Conservation (phyloP, 768 basidiomycete species). For the Grammothele lineata region DNA sequence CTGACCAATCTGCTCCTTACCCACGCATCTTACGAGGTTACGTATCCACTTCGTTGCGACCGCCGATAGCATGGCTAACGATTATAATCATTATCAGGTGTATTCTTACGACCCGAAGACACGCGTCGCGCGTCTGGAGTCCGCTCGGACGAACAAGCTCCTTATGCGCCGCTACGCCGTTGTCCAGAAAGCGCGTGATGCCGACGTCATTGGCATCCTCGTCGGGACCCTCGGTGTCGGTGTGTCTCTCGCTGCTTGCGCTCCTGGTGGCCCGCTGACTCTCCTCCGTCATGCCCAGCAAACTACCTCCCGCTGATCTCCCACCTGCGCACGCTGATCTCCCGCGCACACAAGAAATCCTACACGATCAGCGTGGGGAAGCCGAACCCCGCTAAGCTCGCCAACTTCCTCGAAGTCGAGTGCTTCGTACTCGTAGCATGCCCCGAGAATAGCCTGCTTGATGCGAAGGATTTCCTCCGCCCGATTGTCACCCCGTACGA, state of each 20-base stretch:
- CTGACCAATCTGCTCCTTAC: conserved; percentile 87
- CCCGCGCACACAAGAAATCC: conserved; percentile 72
- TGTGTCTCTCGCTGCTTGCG: conserved; percentile 28
- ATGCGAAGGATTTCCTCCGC: conserved; percentile 79
- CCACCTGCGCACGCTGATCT: conserved; percentile 70
- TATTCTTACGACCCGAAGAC: conserved; percentile 70
- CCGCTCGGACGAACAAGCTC: conserved; percentile 67
- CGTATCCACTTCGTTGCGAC: neutral
- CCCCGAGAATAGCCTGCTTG: conserved; percentile 83
- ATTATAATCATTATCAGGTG: conserved; percentile 41
- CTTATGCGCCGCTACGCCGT: conserved; percentile 87
- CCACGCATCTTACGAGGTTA: conserved; percentile 59
- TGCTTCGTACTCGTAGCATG: conserved; percentile 95
- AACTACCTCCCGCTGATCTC: conserved; percentile 84
- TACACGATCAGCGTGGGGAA: conserved; percentile 97
- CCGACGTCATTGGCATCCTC: conserved; percentile 93
- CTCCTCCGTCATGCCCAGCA: conserved; percentile 36
- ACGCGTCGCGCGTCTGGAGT: conserved; percentile 48
- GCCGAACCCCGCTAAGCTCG: conserved; percentile 90
- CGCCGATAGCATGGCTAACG: conserved; percentile 14
- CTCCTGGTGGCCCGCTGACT: neutral
- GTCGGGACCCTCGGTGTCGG: conserved; percentile 92
- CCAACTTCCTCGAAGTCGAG: conserved; percentile 94
- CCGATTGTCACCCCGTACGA: conserved; percentile 96
- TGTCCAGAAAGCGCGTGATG: conserved; percentile 84